These are phyloP conservation scores for Azolla pinnata DNA, from an alignment of 75 land plant genomes.

Conservation along the genomic window DNA sequence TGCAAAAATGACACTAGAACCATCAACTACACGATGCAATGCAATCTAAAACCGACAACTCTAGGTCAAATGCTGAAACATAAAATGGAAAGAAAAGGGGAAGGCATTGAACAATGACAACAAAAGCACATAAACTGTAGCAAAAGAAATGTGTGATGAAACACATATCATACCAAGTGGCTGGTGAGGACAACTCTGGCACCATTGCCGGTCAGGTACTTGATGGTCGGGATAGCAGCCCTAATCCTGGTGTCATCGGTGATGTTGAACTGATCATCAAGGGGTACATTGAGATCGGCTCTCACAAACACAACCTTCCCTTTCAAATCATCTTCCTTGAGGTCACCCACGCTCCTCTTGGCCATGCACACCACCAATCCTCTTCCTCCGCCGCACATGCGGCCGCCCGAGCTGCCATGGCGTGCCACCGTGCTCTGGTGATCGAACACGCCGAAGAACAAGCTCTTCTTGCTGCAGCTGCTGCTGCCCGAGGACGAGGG, in stretches of 20 bases:
- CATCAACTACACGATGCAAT: too few relatives aligned
- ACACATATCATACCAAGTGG: conserved; percentile 40
- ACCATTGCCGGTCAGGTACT: conserved; percentile 25
- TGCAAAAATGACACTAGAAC: too few relatives aligned
- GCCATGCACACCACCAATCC: conserved; percentile 11
- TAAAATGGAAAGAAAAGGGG: too few relatives aligned
- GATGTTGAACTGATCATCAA: conserved; percentile 20
- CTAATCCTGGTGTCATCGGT: conserved; percentile 47
- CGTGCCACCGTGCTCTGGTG: not conserved
- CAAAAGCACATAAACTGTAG: too few relatives aligned
- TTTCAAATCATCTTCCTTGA: conserved; percentile 28
- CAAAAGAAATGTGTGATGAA: too few relatives aligned
- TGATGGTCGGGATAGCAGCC: conserved; percentile 36
- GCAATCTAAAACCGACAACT: too few relatives aligned
- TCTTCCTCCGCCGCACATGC: too few relatives aligned
- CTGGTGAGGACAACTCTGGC: conserved; percentile 37
- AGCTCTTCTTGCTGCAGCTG: not conserved
- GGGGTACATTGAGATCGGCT: conserved; percentile 39
- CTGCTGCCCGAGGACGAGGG: conserved; percentile 3
- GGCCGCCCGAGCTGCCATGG: not conserved
- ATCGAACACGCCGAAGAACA: conserved; percentile 1
- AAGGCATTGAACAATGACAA: too few relatives aligned
- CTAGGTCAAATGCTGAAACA: too few relatives aligned
- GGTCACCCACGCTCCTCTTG: conserved; percentile 26
- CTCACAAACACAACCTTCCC: conserved; percentile 39